A percentile compares a stretch with the other conserved stretches of the same genome.
phyloP scores from a whole-genome alignment of 2,329 filamentous ascomycete genomes.

The Grosmannia clavigera region DNA sequence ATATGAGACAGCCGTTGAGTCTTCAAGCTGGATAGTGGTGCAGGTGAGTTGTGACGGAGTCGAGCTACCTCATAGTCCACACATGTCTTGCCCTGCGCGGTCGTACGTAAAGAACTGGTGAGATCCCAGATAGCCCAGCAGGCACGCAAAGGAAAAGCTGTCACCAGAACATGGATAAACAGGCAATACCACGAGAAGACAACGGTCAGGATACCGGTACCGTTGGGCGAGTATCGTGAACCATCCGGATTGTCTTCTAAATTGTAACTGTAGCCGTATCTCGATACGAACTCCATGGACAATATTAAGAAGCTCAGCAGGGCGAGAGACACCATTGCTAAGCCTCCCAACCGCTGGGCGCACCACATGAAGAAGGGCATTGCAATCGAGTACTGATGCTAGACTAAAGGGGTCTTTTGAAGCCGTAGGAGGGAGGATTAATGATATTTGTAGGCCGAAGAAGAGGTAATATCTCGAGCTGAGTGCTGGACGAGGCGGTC shows the following conservation, averaged over 20 bases:
- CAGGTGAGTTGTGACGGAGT: constrained; percentile 38
- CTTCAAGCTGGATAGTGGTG: constrained; percentile 44
- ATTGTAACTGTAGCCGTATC: constrained; percentile 30
- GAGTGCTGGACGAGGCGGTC: not conserved
- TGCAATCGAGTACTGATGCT: constrained; percentile 4
- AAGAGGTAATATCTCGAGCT: not conserved
- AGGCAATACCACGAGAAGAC: constrained; percentile 54
- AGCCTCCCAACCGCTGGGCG: constrained; percentile 38
- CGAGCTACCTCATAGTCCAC: constrained; percentile 32
- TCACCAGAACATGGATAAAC: constrained; percentile 51
- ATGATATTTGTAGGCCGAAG: not conserved
- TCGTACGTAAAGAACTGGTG: constrained; percentile 35
- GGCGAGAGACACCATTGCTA: constrained; percentile 39
- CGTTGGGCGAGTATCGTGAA: constrained; percentile 21
- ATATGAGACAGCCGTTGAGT: constrained; percentile 36
- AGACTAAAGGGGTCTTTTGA: not conserved
- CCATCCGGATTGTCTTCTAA: constrained; percentile 25
- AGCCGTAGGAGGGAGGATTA: not conserved
- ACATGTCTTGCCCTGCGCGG: constrained; percentile 30
- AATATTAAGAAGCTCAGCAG: constrained; percentile 40
- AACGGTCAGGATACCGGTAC: constrained; percentile 37
- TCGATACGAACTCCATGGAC: constrained; percentile 21
- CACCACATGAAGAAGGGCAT: constrained; percentile 46
- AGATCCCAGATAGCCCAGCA: constrained; percentile 50
- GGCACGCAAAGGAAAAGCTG: constrained; percentile 49